Base-by-base conservation (phyloP, 2,329 filamentous ascomycete genomes). In the Nigrospora oryzae region DNA sequence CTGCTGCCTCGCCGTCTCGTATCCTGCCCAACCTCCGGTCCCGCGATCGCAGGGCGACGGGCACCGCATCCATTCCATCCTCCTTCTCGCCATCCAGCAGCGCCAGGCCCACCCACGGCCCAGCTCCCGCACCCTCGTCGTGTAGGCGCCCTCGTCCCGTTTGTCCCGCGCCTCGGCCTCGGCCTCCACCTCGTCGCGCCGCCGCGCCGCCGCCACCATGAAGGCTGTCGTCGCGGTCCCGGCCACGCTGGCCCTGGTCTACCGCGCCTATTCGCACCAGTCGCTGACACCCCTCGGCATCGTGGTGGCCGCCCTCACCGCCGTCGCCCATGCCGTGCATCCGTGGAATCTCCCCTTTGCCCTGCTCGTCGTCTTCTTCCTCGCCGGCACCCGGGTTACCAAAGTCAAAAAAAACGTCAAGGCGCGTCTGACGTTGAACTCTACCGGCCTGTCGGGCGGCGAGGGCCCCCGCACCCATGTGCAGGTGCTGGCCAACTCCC, bases 281-380 rank as follows among this genome's bases (percentile, higher is more conserved):
- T 90, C 84, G 19, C 75, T 98, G 35, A 97, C 91, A 1, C 79
- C 84, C 0, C 67, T 74, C 7, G 91, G 90, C 49, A 79, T 95
- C 54, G 54, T 84, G 34, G 77, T 79, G 12, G 91, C 91, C 4
- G 71, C 74, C 5, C 56, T 84, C 37, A 95, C 90, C 4, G 90
- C 89, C 4, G 63, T 77, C 38, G 79, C 85, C 11, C 93, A 98
- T 63, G 89, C 89, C 14, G 68, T 90, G n/a, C 90, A 97, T 64
- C 91, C 91, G 4, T 96, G 89, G 84, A 87, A 86, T 48, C 71
- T 90, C n/a, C 90, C 89, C n/a, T 94, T 96, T 66, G 77, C 77
- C 28, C 74, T 96, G 11, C 74, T 97, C 2, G 77, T 78, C 41
- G 77, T 89, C 33, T 97, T 97, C 70, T 97, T 95, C 65, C 69